phyloP scores from a whole-genome alignment of 2,329 filamentous ascomycete genomes.

The Blastomyces silverae region DNA sequence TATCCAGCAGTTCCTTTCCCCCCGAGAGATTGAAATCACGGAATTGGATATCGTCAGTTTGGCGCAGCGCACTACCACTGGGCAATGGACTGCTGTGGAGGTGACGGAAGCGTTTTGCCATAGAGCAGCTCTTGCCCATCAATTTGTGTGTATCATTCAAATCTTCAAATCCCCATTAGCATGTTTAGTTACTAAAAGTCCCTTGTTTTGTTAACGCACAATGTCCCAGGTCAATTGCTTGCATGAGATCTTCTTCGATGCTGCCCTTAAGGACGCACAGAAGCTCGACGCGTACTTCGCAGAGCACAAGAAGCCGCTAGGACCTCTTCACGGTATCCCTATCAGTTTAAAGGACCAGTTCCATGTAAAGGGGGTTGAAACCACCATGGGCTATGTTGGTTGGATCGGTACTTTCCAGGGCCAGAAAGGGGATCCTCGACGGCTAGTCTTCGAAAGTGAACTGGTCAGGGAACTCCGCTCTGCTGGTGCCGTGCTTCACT shows the following conservation, averaged over 20 bases:
- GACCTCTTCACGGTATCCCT: slow-evolving; percentile 58
- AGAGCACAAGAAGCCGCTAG: slow-evolving; percentile 42
- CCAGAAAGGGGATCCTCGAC: slow-evolving; percentile 46
- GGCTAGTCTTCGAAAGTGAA: slow-evolving; percentile 49
- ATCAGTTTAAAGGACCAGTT: slow-evolving; percentile 49
- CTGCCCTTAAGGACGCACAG: slow-evolving; percentile 46
- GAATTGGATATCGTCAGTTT: slow-evolving; percentile 54
- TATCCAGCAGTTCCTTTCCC: slow-evolving; percentile 50
- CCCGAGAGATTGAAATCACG: slow-evolving; percentile 54
- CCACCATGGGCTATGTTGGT: slow-evolving; percentile 59
- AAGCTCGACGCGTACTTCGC: slow-evolving; percentile 45
- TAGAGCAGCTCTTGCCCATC: slow-evolving; percentile 52
- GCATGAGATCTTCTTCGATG: slow-evolving; percentile 50
- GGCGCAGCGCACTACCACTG: slow-evolving; percentile 48
- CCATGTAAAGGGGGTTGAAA: slow-evolving; percentile 46
- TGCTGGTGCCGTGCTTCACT: slow-evolving; percentile 51
- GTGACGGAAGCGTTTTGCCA: slow-evolving; percentile 54
- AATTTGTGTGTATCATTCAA: slow-evolving; percentile 44
- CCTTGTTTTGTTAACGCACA: slow-evolving; percentile 1
- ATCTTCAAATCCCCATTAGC: neutral
- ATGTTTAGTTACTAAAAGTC: neutral
- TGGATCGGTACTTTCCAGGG: slow-evolving; percentile 58
- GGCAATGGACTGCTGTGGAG: slow-evolving; percentile 52
- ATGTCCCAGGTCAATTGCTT: slow-evolving; percentile 42
- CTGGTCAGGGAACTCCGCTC: slow-evolving; percentile 50